phyloP scores from a whole-genome alignment of 306 rosid genomes.

The Styphnolobium japonicum region DNA sequence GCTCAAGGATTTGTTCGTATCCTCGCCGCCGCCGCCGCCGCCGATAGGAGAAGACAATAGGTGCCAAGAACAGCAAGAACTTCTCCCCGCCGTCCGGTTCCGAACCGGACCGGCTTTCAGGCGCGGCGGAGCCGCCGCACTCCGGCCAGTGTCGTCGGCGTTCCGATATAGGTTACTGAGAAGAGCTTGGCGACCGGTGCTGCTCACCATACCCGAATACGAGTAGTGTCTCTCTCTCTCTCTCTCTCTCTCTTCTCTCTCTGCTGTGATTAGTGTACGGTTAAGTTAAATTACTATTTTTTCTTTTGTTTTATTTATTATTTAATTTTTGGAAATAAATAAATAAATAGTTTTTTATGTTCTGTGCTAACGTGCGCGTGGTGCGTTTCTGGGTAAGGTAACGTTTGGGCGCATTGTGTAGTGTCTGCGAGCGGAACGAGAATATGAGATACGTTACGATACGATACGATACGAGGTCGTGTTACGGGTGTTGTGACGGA shows the following conservation, averaged over 20 bases:
- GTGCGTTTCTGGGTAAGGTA: background rate
- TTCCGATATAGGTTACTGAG: constrained; percentile 73
- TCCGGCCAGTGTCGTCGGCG: constrained; percentile 63
- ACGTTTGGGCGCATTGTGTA: background rate
- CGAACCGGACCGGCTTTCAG: constrained; percentile 34
- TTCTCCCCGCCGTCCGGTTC: constrained; percentile 26
- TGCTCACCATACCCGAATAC: constrained; percentile 74
- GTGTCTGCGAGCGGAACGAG: background rate
- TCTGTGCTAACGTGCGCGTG: constrained; percentile 28
- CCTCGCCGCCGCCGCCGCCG: constrained; percentile 68
- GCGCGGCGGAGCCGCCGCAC: constrained; percentile 38
- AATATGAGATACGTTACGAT: background rate
- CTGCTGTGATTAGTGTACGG: constrained; percentile 36
- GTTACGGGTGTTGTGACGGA: too few species aligned
- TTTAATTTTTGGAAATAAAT: background rate
- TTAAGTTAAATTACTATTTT: constrained; percentile 16
- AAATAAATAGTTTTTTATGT: background rate
- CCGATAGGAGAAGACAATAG: constrained; percentile 48
- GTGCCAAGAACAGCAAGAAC: constrained; percentile 8
- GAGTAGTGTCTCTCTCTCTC: constrained; percentile 25
- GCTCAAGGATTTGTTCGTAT: constrained; percentile 77
- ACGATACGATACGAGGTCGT: background rate
- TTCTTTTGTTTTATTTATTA: constrained; percentile 8
- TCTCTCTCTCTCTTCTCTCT: background rate
- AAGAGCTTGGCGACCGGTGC: constrained; percentile 85